Evolutionary conservation across 2,329 filamentous ascomycete species (phyloP), one percentile per base, ranked within the genome.

Genomic region (Paraphoma chrysanthemicola): DNA sequence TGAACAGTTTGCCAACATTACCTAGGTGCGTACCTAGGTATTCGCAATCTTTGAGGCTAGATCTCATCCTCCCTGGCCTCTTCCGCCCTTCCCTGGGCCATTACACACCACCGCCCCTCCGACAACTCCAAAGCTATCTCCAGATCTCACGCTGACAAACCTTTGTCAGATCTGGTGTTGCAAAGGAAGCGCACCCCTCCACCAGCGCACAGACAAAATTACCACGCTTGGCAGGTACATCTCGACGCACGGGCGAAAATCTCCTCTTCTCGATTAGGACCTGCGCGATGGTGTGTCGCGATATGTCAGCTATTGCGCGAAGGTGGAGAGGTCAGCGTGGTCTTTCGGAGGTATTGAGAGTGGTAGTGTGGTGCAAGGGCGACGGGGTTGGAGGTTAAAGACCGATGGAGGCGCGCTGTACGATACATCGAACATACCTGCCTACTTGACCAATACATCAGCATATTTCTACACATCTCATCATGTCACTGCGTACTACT

Each of bases 401-500:
- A 38, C 3, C 23, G 23, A 23, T 23, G 23, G 5, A 3, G 5
- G 5, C 5, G 5, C 23, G 23, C 23, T 23, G 23, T 23, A 3
- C 5, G 23, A 23, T 23, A 5, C 23, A 23, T 23, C 23, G 23
- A 23, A 5, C 5, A 23, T 23, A 3, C 5, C 2, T 23, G 3
- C 5, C 23, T 23, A 23, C 23, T 23, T 23, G 23, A 3, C 3
- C 2, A 23, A 2, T 23, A 23, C 23, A 23, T 23, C 23, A 23
- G 23, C 23, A 23, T 23, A 23, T 23, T 23, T 23, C 23, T 23
- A 5, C 23, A 23, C 23, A 1, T 4, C 4, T 17, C 11, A 49
- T 16, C 16, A 49, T 49, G 47, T 43, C 47, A 6, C 23, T 31
- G 7, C 36, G 28, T 10, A 71, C 66, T 1, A 68, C 60, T 0